Evolutionary conservation across 164 flowering plant species (phyloP).

Genomic region (Tetrastigma voinierianum): DNA sequence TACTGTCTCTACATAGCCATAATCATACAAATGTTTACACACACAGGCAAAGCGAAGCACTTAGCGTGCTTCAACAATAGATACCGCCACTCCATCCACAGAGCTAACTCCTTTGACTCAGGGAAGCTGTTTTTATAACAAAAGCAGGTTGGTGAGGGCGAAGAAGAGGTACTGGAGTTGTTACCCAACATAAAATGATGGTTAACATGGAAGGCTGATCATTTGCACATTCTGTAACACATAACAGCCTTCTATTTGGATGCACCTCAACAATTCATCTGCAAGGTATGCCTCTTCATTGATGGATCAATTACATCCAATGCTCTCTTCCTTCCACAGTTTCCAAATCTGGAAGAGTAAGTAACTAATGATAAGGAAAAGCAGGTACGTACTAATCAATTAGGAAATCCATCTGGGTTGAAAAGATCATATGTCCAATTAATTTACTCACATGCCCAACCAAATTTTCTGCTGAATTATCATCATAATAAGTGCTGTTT

Average conservation of each 20-base stretch:
- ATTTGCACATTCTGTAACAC: constrained; percentile 39
- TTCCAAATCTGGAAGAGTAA: constrained; percentile 35
- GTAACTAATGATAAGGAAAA: no score
- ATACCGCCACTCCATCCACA: constrained; percentile 25
- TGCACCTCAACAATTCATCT: constrained; percentile 29
- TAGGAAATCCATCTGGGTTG: no score
- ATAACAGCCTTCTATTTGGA: constrained; percentile 45
- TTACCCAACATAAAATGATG: constrained; percentile 38
- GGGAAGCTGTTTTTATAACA: constrained; percentile 12
- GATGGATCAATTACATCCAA: constrained; percentile 31
- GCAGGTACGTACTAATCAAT: no score
- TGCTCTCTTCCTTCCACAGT: constrained; percentile 33
- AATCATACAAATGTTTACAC: no score
- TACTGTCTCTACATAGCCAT: no score
- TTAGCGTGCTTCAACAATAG: constrained; percentile 16
- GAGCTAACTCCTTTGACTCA: constrained; percentile 21
- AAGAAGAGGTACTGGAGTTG: constrained; percentile 19
- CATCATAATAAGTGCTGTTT: constrained; percentile 20
- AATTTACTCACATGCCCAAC: constrained; percentile 37
- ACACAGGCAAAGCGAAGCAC: not conserved
- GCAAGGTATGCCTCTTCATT: constrained; percentile 11
- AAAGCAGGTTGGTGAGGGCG: constrained; percentile 43
- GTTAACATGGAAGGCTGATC: constrained; percentile 44
- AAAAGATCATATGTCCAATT: not conserved
- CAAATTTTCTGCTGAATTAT: constrained; percentile 17